Evolutionary conservation across 495 filamentous ascomycete species (phyloP).

Genomic region (Aspergillus hancockii): DNA sequence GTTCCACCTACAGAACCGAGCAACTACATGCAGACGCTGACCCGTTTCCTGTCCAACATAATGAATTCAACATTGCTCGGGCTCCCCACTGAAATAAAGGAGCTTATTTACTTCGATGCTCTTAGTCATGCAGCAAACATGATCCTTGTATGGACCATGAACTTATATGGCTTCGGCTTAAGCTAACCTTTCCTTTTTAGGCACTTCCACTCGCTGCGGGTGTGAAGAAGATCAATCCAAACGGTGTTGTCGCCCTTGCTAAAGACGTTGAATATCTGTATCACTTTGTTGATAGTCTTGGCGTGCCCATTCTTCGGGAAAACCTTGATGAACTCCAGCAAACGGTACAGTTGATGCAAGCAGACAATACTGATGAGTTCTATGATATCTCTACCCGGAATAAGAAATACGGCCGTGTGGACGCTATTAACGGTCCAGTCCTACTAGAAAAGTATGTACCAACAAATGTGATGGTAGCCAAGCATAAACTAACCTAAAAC

Average conservation of each 20-base stretch:
- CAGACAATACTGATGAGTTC: constrained; percentile 89
- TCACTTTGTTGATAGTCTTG: constrained; percentile 80
- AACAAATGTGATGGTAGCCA: background rate
- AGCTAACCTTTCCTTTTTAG: constrained; percentile 38
- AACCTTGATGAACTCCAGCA: constrained; percentile 92
- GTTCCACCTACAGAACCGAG: constrained; percentile 68
- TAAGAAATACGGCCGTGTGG: constrained; percentile 91
- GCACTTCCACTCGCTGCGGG: constrained; percentile 78
- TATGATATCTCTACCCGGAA: constrained; percentile 85
- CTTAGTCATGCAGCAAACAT: constrained; percentile 84
- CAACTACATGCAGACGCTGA: constrained; percentile 92
- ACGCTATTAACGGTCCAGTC: constrained; percentile 79
- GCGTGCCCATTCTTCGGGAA: constrained; percentile 75
- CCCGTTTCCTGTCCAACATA: constrained; percentile 89
- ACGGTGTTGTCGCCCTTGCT: constrained; percentile 77
- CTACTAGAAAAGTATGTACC: constrained; percentile 79
- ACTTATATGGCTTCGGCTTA: background rate
- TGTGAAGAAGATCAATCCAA: constrained; percentile 82
- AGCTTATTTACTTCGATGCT: constrained; percentile 96
- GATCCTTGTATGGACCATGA: constrained; percentile 65
- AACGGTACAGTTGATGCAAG: constrained; percentile 82
- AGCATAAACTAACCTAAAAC: constrained; percentile 38
- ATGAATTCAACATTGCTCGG: constrained; percentile 93
- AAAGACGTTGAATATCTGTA: constrained; percentile 81
- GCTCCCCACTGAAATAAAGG: constrained; percentile 90